Percentiles rank a stretch among this genome's conserved stretches.
Evolutionary conservation across 805 yeast genomes (phyloP).

Genomic region (Wickerhamiella hasegawae): DNA sequence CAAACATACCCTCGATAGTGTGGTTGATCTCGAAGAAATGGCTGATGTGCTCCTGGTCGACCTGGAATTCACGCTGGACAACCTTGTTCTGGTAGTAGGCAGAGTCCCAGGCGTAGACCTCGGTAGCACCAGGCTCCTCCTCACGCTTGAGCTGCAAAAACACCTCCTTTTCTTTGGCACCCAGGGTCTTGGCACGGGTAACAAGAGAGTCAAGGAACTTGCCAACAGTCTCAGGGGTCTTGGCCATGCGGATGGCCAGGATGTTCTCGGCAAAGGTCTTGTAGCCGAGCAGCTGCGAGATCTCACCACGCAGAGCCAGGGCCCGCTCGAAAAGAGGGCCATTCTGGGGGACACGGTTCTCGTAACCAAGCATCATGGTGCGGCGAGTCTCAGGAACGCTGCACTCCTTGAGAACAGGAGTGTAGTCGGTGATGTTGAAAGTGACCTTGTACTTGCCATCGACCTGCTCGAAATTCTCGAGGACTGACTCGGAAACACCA

Average conservation of each 20-base stretch:
- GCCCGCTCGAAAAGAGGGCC: conserved; percentile 44
- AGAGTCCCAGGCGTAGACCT: conserved; percentile 57
- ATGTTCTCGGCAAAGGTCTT: conserved; percentile 51
- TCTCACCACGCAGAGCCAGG: conserved; percentile 41
- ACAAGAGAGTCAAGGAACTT: conserved; percentile 48
- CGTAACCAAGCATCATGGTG: conserved; percentile 48
- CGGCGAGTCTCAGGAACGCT: conserved; percentile 47
- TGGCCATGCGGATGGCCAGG: conserved; percentile 71
- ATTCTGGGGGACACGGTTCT: conserved; percentile 46
- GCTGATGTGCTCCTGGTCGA: conserved; percentile 54
- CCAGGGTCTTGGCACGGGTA: conserved; percentile 42
- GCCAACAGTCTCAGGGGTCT: conserved; percentile 42
- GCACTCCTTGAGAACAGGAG: conserved; percentile 67
- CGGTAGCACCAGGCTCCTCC: conserved; percentile 27
- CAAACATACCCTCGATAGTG: conserved; percentile 53
- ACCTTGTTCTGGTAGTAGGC: conserved; percentile 48
- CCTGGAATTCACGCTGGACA: conserved; percentile 51
- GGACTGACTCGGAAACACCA: conserved; percentile 55
- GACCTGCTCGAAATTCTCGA: conserved; percentile 39
- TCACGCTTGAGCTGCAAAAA: conserved; percentile 42
- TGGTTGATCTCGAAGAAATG: conserved; percentile 65
- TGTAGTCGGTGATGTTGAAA: conserved; percentile 64
- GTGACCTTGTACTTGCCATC: conserved; percentile 44
- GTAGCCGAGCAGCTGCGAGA: conserved; percentile 53
- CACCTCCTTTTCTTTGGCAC: conserved; percentile 33